Evolutionary conservation across 148 eudicot genomes (phyloP).

Genomic region (Spergularia bocconei): DNA sequence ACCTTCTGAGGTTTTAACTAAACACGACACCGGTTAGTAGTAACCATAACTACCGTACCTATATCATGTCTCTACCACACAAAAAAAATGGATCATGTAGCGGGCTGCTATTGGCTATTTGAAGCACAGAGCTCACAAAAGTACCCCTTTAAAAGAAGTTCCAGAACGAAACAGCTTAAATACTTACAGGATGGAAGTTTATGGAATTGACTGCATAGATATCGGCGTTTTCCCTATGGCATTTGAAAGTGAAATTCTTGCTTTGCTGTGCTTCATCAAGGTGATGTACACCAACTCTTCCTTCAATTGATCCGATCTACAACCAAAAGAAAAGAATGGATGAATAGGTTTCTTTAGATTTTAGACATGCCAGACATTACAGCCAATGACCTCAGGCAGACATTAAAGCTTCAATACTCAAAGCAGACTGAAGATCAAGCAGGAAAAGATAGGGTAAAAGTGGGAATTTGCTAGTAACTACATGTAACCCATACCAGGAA

Average conservation of each 20-base stretch:
- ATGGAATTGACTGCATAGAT: constrained; percentile 90
- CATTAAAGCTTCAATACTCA: neutral
- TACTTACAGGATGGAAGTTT: constrained; percentile 89
- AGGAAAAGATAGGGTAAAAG: neutral
- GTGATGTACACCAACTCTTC: constrained; percentile 98
- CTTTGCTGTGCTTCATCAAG: constrained; percentile 80
- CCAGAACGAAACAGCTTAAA: neutral
- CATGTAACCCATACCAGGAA: constrained; percentile 56
- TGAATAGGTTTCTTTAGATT: neutral
- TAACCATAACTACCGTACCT: too few species aligned
- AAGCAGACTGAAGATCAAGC: neutral
- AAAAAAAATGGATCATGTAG: too few species aligned
- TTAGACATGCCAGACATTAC: neutral
- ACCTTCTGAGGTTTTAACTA: too few species aligned
- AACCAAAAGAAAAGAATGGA: neutral
- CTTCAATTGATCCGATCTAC: constrained; percentile 98
- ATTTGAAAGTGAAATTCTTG: constrained; percentile 96
- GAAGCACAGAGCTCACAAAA: neutral
- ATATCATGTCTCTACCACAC: too few species aligned
- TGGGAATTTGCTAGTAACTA: neutral
- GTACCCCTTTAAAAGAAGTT: neutral
- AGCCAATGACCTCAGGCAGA: neutral
- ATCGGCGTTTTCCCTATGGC: constrained; percentile 87
- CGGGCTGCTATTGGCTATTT: too few species aligned
- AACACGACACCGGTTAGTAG: too few species aligned